Base-by-base conservation (phyloP, 768 basidiomycete species). In the Tulasnella sp. region DNA sequence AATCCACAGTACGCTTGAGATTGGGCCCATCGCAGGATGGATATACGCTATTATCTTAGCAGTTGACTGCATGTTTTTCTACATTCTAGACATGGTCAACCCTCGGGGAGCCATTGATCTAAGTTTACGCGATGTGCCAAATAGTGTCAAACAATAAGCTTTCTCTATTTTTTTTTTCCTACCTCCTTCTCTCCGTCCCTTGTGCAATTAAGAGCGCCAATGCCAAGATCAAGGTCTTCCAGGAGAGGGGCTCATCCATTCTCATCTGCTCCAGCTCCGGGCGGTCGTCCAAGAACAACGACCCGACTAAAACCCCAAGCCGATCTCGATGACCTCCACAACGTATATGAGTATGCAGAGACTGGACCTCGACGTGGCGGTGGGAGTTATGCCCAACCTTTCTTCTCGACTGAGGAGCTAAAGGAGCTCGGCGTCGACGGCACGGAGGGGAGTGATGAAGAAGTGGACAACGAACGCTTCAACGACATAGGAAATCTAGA, bases 1-100 rank as follows among this genome's bases (percentile, higher is more conserved):
- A 3, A 40, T 75, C 31, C 75, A 38, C n/a, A 93, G 91, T 83
- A 97, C 94, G 44, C 90, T 94, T 88, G 87, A 88, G 74, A 86
- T 94, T 10, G 98, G 94, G 0, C 89, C 89, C 0, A 91, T 95
- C 71, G 94, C 91, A 12, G 98, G 98, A 0, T 90, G 91, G 1
- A 98, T 99, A 68, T 93, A 95, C 83, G 92, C 93, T 12, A 90
- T 92, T 81, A 98, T 99, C 56, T 86, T 98, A 58, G 87, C 96
- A 39, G 94, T 99, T 1, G 93, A 96, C 82, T 95, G 95, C 83
- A 84, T 97, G 10, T 97, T 98, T 85, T 96, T 95, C 84, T 83
- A 91, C 82, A 87, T 94, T 74, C 87, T 99, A 4, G 95, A 98
- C 82, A 94, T 91, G 91, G 91, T 91, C 87, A 89, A 91, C 83